A percentile compares a stretch with the other conserved stretches of the same genome.
These are phyloP conservation scores for Hymenoscyphus albidus DNA, from an alignment of 2,329 filamentous ascomycete genomes.

Conservation along the genomic window DNA sequence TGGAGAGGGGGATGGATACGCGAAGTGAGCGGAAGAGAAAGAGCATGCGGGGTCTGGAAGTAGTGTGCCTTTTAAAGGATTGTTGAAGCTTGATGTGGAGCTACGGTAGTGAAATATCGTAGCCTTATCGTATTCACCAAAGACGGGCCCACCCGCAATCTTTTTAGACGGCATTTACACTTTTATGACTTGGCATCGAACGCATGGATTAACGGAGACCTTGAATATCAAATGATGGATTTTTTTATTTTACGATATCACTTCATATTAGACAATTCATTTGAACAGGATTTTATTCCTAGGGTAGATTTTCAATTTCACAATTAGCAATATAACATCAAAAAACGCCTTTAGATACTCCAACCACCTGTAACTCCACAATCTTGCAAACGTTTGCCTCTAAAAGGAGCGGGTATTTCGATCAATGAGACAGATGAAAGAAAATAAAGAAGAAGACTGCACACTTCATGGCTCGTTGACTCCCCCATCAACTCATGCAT, in stretches of 20 bases:
- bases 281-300: too few species aligned
- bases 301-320: not conserved
- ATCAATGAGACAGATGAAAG: not conserved
- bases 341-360: not conserved
- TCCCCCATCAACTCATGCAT: not conserved
- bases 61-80: not conserved
- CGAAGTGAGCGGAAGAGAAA: conserved; percentile 21
- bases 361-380: conserved; percentile 14
- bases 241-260: too few species aligned
- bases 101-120: not conserved
- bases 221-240: too few species aligned
- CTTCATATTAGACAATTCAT: too few species aligned
- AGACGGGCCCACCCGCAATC: not conserved
- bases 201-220: too few species aligned
- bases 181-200: not conserved
- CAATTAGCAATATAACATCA: not conserved
- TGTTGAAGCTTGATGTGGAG: not conserved
- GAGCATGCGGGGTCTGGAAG: conserved; percentile 18
- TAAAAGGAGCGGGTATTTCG: conserved; percentile 30
- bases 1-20: conserved; percentile 17
- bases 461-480: not conserved
- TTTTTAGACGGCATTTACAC: not conserved
- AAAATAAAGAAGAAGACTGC: not conserved
- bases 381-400: conserved; percentile 15
- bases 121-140: not conserved